These are phyloP conservation scores for Botrytis fragariae DNA, from an alignment of 2,329 filamentous ascomycete genomes.

Conservation along the genomic window DNA sequence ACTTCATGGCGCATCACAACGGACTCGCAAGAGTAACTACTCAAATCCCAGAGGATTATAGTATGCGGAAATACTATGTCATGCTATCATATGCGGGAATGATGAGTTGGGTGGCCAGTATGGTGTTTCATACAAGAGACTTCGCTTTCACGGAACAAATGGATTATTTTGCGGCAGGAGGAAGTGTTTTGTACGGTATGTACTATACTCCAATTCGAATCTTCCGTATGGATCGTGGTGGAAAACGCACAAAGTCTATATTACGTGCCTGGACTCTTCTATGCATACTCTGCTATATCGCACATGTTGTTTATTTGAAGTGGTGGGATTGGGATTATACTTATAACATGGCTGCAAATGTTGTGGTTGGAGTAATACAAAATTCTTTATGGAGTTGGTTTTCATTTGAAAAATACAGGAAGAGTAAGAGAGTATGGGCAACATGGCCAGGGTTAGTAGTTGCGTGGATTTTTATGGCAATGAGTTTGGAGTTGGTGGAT, in stretches of 20 bases:
- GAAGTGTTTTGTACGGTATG: slow-evolving; percentile 83
- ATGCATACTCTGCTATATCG: slow-evolving; percentile 68
- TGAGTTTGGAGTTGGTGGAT: slow-evolving; percentile 94
- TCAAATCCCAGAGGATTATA: slow-evolving; percentile 68
- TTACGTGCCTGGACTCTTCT: slow-evolving; percentile 72
- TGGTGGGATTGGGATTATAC: slow-evolving; percentile 90
- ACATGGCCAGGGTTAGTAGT: slow-evolving; percentile 89
- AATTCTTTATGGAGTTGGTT: slow-evolving; percentile 87
- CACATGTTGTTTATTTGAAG: slow-evolving; percentile 81
- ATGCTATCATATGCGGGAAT: slow-evolving; percentile 77
- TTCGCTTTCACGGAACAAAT: slow-evolving; percentile 84
- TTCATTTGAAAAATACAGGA: slow-evolving; percentile 70
- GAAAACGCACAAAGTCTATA: slow-evolving; percentile 42
- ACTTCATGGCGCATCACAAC: slow-evolving; percentile 79
- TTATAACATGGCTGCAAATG: slow-evolving; percentile 97
- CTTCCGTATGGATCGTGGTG: slow-evolving; percentile 70
- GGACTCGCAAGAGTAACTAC: slow-evolving; percentile 71
- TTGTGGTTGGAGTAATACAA: slow-evolving; percentile 73
- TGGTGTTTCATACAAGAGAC: slow-evolving; percentile 90
- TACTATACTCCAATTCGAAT: slow-evolving; percentile 82
- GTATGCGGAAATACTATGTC: slow-evolving; percentile 77
- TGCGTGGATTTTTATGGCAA: slow-evolving; percentile 85
- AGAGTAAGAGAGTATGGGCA: slow-evolving; percentile 73
- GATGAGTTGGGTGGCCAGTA: slow-evolving; percentile 81
- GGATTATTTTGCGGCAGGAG: slow-evolving; percentile 94